These are phyloP conservation scores for Lotmaria passim DNA, from an alignment of 208 protist species.

Conservation along the genomic window DNA sequence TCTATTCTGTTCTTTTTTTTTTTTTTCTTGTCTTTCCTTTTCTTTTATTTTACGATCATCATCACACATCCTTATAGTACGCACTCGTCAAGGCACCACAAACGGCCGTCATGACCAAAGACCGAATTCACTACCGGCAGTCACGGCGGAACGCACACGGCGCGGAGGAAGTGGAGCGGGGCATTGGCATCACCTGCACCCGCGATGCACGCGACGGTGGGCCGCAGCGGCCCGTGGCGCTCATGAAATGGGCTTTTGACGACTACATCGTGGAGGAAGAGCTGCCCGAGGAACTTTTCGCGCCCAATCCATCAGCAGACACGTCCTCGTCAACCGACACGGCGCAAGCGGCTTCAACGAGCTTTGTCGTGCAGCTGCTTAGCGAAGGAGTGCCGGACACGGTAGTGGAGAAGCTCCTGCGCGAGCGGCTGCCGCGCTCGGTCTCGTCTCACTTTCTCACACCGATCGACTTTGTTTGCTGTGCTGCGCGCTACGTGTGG, in stretches of 20 bases:
- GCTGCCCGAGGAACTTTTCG: constrained; percentile 36
- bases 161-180: constrained; percentile 48
- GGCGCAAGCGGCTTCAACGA: background rate
- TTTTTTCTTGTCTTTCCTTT: background rate
- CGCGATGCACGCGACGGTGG: background rate
- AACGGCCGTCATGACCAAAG: constrained; percentile 79
- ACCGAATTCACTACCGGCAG: constrained; percentile 57
- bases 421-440: constrained; percentile 20
- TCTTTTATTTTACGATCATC: background rate
- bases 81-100: no score
- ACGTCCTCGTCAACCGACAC: background rate
- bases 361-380: constrained; percentile 53
- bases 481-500: constrained; percentile 56
- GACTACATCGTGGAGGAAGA: constrained; percentile 80
- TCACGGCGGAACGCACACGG: constrained; percentile 61
- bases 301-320: background rate
- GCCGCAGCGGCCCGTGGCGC: constrained; percentile 46
- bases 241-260: constrained; percentile 90
- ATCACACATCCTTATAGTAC: background rate
- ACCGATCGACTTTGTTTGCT: constrained; percentile 74
- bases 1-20: background rate
- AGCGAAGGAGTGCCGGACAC: constrained; percentile 76
- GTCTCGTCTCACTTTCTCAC: constrained; percentile 70
- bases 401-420: constrained; percentile 39
- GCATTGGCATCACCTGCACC: constrained; percentile 68